A percentile compares a stretch with the other conserved stretches of the same genome.
phyloP scores from a whole-genome alignment of 2,329 filamentous ascomycete genomes.

The Cladosporium sp. region DNA sequence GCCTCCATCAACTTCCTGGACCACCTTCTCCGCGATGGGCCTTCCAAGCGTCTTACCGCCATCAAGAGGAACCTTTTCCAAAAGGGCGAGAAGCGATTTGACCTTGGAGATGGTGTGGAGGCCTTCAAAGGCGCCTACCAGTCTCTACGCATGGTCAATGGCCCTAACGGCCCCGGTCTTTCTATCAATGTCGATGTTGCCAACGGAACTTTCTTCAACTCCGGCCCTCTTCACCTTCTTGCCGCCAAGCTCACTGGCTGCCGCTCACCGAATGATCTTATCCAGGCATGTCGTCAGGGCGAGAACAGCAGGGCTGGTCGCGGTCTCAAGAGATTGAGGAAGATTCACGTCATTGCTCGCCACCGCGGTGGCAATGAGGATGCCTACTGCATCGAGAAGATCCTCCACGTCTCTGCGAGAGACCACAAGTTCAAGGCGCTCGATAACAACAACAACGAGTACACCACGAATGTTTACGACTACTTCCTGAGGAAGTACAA shows the following conservation, averaged over 20 bases:
- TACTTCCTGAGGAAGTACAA: conserved; percentile 58
- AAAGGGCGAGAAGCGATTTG: conserved; percentile 46
- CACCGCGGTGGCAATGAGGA: conserved; percentile 43
- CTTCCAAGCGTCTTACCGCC: conserved; percentile 64
- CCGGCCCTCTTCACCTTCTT: conserved; percentile 39
- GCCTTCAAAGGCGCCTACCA: conserved; percentile 89
- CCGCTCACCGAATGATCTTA: conserved; percentile 32
- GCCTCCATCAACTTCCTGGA: conserved; percentile 90
- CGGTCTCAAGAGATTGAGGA: conserved; percentile 45
- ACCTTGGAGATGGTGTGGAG: conserved; percentile 67
- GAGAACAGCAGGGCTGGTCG: conserved; percentile 26
- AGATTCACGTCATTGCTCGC: conserved; percentile 42
- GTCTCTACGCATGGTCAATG: conserved; percentile 73
- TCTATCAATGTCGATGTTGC: conserved; percentile 83
- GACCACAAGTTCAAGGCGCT: conserved; percentile 46
- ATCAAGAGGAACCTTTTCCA: conserved; percentile 86
- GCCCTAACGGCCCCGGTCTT: conserved; percentile 57
- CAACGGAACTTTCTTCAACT: conserved; percentile 83
- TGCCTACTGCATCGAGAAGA: conserved; percentile 53
- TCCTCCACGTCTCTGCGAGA: conserved; percentile 46
- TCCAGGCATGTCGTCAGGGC: conserved; percentile 23
- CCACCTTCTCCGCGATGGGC: conserved; percentile 79
- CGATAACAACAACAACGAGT: conserved; percentile 38
- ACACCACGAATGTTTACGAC: conserved; percentile 55
- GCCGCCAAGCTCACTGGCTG: conserved; percentile 36